Evolutionary conservation across 495 filamentous ascomycete genomes (phyloP).

Genomic region (Aspergillus bridgeri): DNA sequence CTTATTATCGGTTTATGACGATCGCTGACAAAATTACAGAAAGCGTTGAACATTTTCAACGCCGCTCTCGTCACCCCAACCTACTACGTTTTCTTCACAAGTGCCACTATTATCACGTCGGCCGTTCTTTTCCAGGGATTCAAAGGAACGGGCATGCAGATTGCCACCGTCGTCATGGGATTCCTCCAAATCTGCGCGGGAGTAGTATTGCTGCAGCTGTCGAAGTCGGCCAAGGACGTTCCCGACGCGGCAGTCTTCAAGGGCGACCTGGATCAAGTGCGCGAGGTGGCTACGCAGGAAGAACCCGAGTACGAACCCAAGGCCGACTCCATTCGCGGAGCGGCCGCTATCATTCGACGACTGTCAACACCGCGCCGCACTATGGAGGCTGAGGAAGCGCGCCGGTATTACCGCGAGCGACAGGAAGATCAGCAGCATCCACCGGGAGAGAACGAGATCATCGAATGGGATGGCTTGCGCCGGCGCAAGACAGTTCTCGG

Average conservation of each 20-base stretch:
- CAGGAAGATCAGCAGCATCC: slow-evolving; percentile 67
- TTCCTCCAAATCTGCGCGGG: slow-evolving; percentile 94
- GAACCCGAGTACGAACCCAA: slow-evolving; percentile 94
- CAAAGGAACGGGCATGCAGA: slow-evolving; percentile 76
- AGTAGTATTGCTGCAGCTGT: slow-evolving; percentile 95
- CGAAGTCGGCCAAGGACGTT: slow-evolving; percentile 95
- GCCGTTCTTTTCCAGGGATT: slow-evolving; percentile 92
- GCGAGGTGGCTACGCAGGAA: slow-evolving; percentile 89
- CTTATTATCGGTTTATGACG: background rate
- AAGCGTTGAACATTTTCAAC: slow-evolving; percentile 98
- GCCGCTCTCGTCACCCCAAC: slow-evolving; percentile 96
- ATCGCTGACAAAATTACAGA: slow-evolving; percentile 55
- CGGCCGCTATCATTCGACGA: slow-evolving; percentile 83
- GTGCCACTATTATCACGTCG: slow-evolving; percentile 87
- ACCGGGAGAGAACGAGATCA: slow-evolving; percentile 68
- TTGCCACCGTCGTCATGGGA: slow-evolving; percentile 86
- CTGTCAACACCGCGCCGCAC: slow-evolving; percentile 73
- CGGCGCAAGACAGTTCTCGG: slow-evolving; percentile 71
- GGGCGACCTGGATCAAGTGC: slow-evolving; percentile 91
- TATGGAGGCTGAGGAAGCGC: slow-evolving; percentile 77
- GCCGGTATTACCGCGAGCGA: slow-evolving; percentile 74
- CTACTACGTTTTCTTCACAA: slow-evolving; percentile 98
- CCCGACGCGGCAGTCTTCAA: slow-evolving; percentile 90
- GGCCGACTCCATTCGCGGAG: slow-evolving; percentile 90
- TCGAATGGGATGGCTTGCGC: slow-evolving; percentile 93